These are phyloP conservation scores for Chaetomiaceae sp. DNA, from an alignment of 2,329 filamentous ascomycete genomes.

Conservation along the genomic window DNA sequence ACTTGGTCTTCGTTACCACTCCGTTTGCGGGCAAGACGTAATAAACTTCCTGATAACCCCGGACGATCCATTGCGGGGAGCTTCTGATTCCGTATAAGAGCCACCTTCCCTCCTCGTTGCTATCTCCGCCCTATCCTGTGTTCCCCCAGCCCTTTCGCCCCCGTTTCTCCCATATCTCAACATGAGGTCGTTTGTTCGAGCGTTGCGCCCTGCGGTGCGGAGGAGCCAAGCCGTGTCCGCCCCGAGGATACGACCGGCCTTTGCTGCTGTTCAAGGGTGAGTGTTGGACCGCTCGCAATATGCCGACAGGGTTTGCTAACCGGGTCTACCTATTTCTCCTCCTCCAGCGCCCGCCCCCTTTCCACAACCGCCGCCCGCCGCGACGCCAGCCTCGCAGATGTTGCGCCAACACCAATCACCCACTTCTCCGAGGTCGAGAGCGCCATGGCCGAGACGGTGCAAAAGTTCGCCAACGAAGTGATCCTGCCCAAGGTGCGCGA, in stretches of 20 bases:
- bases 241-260: slow-evolving; percentile 29
- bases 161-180: slow-evolving; percentile 14
- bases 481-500: slow-evolving; percentile 88
- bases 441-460: slow-evolving; percentile 84
- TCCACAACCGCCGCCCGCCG: slow-evolving; percentile 56
- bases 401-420: slow-evolving; percentile 87
- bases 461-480: slow-evolving; percentile 84
- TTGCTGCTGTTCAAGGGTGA: slow-evolving; percentile 24
- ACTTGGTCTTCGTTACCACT: not conserved
- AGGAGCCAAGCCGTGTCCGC: slow-evolving; percentile 36
- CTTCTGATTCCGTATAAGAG: slow-evolving; percentile 2
- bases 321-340: no score
- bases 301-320: no score
- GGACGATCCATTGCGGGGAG: not conserved
- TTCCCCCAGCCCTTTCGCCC: not conserved
- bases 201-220: slow-evolving; percentile 48
- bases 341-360: slow-evolving; percentile 50
- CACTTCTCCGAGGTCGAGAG: slow-evolving; percentile 86
- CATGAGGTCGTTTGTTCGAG: slow-evolving; percentile 49
- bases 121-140: not conserved
- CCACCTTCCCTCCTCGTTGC: not conserved
- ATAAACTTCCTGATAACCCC: not conserved
- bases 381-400: slow-evolving; percentile 63
- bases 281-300: not conserved
- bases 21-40: not conserved